Conservation (phyloP, 495 filamentous ascomycete genomes). For the Hypoxylon trugodes region DNA sequence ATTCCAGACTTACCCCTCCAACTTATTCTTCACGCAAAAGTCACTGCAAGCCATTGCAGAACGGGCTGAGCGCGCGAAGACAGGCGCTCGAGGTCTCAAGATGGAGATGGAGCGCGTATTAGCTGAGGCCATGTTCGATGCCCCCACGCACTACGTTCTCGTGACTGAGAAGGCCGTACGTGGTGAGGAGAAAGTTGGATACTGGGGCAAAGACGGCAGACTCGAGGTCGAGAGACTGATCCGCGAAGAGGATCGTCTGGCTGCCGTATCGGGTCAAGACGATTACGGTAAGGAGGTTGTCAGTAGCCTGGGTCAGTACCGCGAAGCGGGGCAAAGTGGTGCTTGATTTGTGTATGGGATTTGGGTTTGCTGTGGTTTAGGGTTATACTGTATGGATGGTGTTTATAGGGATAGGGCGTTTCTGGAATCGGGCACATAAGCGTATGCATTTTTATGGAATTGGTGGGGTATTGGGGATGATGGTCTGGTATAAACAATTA, state of each 20-base stretch:
- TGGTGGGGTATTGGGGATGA: background rate
- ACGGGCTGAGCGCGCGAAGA: constrained; percentile 76
- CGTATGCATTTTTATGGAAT: constrained; percentile 2
- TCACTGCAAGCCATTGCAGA: constrained; percentile 82
- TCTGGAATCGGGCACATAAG: constrained; percentile 1
- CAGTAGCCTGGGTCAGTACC: constrained; percentile 46
- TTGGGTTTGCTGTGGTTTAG: background rate
- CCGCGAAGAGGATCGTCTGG: constrained; percentile 59
- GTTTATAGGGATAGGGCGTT: constrained; percentile 7
- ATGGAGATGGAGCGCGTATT: constrained; percentile 90
- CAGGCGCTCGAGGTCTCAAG: constrained; percentile 85
- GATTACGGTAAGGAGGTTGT: constrained; percentile 25
- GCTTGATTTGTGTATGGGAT: constrained; percentile 41
- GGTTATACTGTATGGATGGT: too few relatives aligned
- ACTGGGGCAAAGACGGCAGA: constrained; percentile 60
- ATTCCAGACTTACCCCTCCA: constrained; percentile 83
- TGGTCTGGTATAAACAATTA: too few relatives aligned
- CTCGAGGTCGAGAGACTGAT: constrained; percentile 63
- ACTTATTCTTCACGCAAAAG: constrained; percentile 81
- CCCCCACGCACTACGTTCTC: constrained; percentile 71
- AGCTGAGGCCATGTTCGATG: constrained; percentile 90
- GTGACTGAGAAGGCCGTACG: constrained; percentile 78
- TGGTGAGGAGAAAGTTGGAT: constrained; percentile 63
- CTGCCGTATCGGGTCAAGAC: constrained; percentile 35
- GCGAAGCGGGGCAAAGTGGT: constrained; percentile 55